Percentiles rank a stretch among this genome's conserved stretches.
These are phyloP conservation scores for Sparassis latifolia DNA, from an alignment of 1,284 basidiomycete species.

Conservation along the genomic window DNA sequence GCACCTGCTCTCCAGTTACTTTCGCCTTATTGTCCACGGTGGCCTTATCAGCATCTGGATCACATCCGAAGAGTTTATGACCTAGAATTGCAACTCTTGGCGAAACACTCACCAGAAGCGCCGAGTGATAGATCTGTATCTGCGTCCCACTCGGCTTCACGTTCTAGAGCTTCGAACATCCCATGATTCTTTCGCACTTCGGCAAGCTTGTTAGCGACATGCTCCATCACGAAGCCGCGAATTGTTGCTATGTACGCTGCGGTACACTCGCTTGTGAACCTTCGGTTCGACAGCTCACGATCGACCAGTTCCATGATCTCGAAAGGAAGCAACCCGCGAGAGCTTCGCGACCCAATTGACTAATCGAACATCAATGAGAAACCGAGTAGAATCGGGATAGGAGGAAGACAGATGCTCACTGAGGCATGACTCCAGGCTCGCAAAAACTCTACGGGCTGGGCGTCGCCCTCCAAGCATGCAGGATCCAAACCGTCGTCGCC, in stretches of 20 bases:
- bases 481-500: slow-evolving; percentile 98
- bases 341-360: slow-evolving; percentile 55
- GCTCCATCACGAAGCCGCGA: slow-evolving; percentile 65
- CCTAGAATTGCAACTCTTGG: neutral
- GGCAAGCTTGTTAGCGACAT: slow-evolving; percentile 67
- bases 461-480: slow-evolving; percentile 91
- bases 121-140: slow-evolving; percentile 75
- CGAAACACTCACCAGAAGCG: slow-evolving; percentile 46
- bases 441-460: slow-evolving; percentile 85
- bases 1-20: slow-evolving; percentile 80
- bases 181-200: slow-evolving; percentile 69
- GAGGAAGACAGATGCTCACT: slow-evolving; percentile 37
- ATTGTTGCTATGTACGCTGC: slow-evolving; percentile 75
- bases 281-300: slow-evolving; percentile 50
- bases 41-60: slow-evolving; percentile 52
- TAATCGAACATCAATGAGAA: slow-evolving; percentile 20
- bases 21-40: slow-evolving; percentile 88
- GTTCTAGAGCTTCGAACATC: slow-evolving; percentile 80
- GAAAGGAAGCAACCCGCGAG: slow-evolving; percentile 76
- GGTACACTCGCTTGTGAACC: slow-evolving; percentile 69
- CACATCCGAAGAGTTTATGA: neutral
- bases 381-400: too few relatives aligned
- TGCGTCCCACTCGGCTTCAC: slow-evolving; percentile 72
- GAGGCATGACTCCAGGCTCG: slow-evolving; percentile 87
- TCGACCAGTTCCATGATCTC: slow-evolving; percentile 80